phyloP scores from a whole-genome alignment of 805 yeast genomes.

The Hanseniaspora thailandica region DNA sequence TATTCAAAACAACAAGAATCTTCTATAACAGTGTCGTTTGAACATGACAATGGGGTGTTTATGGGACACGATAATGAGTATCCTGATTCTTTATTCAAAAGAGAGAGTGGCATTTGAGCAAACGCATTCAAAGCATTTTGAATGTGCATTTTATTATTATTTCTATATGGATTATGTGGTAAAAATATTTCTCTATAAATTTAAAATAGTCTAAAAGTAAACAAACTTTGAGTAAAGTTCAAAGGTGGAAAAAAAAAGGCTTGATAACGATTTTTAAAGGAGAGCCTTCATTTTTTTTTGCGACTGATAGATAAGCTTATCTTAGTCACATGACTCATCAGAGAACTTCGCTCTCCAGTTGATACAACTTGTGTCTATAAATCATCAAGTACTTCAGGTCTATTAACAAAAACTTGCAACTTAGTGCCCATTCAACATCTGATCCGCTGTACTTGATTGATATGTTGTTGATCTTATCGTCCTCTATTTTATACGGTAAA shows the following conservation, averaged over 20 bases:
- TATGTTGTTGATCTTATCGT: slow-evolving; percentile 65
- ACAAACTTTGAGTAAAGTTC: too few species aligned
- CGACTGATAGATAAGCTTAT: not conserved
- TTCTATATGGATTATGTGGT: not conserved
- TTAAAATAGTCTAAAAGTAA: too few species aligned
- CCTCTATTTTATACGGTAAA: slow-evolving; percentile 61
- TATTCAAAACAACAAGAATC: slow-evolving; percentile 76
- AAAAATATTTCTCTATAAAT: too few species aligned
- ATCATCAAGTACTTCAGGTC: slow-evolving; percentile 62
- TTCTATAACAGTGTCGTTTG: slow-evolving; percentile 40
- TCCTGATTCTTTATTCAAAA: not conserved
- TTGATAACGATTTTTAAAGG: not conserved
- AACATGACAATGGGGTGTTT: slow-evolving; percentile 50
- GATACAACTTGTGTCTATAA: slow-evolving; percentile 9
- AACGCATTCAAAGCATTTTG: not conserved
- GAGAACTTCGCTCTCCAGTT: not conserved
- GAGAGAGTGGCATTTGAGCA: not conserved
- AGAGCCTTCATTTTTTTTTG: too few species aligned
- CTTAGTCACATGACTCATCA: not conserved
- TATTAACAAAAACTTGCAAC: slow-evolving; percentile 70
- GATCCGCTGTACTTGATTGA: slow-evolving; percentile 48
- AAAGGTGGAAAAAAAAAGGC: too few species aligned
- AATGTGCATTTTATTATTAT: not conserved
- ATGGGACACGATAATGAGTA: slow-evolving; percentile 36
- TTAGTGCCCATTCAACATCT: slow-evolving; percentile 78